Base-by-base conservation (phyloP, 192 early-diverging fungal genomes). In the Backusella westeae region DNA sequence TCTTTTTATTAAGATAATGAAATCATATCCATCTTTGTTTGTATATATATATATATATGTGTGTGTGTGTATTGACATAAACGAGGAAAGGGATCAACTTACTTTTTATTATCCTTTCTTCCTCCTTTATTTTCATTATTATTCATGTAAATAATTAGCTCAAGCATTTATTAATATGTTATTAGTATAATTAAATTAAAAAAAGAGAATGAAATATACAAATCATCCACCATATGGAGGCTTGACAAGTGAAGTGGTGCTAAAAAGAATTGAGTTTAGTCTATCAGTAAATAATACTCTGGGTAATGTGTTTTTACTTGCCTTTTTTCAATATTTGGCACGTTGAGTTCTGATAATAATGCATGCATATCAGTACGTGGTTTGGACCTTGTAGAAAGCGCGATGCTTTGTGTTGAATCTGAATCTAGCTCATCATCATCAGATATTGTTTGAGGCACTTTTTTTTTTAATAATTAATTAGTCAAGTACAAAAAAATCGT, bases 311-410 rank as follows among this genome's bases (percentile, higher is more conserved):
- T n/a, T n/a, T n/a, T 49, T 49, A 49, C 46, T 49, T 75, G 39
- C 59, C 66, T 69, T 52, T 75, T 36, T 38, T 44, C 56, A 29
- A 69, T 21, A 53, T 41, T 73, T 32, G 21, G 19, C 29, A 69
- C 19, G 34, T 71, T 74, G 2, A 79, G 46, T 23, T 67, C 63
- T 19, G 63, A 68, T 38, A 79, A 70, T n/a, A 79, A 19, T 32
- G 72, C 15, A 2, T 66, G n/a, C 67, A 79, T 75, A 38, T 79
- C 78, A 12, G 73, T 78, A 23, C 23, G 56, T 74, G 36, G 72
- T 15, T 42, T 66, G 12, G 35, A 29, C 10, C 26, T 59, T 19
- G 34, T 21, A 19, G 17, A 21, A 29, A 49, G 1, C 34, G 44
- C 32, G 10, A 56, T 36, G 4, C 67, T 76, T 59, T 70, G 67